Conservation (phyloP, 2,329 filamentous ascomycete genomes). For the Curvularia spicifera region DNA sequence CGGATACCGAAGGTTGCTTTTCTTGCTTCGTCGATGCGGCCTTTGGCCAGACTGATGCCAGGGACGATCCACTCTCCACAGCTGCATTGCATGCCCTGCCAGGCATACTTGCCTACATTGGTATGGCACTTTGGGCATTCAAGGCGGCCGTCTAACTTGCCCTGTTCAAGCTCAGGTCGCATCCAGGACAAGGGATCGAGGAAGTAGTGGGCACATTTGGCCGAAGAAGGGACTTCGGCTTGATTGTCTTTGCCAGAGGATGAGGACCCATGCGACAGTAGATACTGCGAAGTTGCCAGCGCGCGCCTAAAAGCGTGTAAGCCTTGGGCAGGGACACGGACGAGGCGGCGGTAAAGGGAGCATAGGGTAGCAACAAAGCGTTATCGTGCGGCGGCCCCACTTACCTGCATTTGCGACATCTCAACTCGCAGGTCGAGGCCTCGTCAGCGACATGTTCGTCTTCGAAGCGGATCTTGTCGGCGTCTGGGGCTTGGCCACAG, state of each 20-base stretch:
- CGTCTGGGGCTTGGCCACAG: slow-evolving; percentile 78
- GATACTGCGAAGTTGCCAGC: slow-evolving; percentile 70
- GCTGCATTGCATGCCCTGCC: slow-evolving; percentile 93
- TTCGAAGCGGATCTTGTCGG: slow-evolving; percentile 79
- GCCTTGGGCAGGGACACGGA: slow-evolving; percentile 23
- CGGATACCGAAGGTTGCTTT: slow-evolving; percentile 42
- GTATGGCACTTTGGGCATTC: slow-evolving; percentile 85
- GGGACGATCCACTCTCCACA: slow-evolving; percentile 91
- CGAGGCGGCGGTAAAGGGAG: slow-evolving; percentile 12
- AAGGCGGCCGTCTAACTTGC: slow-evolving; percentile 81
- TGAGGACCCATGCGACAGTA: slow-evolving; percentile 66
- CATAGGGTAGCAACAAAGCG: slow-evolving; percentile 14
- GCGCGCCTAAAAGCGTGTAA: slow-evolving; percentile 56
- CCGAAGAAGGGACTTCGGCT: slow-evolving; percentile 14
- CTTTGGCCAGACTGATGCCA: slow-evolving; percentile 83
- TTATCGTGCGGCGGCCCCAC: slow-evolving; percentile 31
- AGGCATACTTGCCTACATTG: slow-evolving; percentile 90
- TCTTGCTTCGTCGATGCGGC: slow-evolving; percentile 75
- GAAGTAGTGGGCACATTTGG: slow-evolving; percentile 82
- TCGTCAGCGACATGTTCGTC: slow-evolving; percentile 63
- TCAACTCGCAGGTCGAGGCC: slow-evolving; percentile 65
- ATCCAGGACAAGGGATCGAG: slow-evolving; percentile 95
- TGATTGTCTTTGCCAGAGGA: slow-evolving; percentile 20
- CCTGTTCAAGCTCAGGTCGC: slow-evolving; percentile 81
- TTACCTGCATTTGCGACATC: slow-evolving; percentile 90